Evolutionary conservation across 2,329 filamentous ascomycete species (phyloP), one percentile per base, ranked within the genome.

Genomic region (Sarocladiaceae sp.): DNA sequence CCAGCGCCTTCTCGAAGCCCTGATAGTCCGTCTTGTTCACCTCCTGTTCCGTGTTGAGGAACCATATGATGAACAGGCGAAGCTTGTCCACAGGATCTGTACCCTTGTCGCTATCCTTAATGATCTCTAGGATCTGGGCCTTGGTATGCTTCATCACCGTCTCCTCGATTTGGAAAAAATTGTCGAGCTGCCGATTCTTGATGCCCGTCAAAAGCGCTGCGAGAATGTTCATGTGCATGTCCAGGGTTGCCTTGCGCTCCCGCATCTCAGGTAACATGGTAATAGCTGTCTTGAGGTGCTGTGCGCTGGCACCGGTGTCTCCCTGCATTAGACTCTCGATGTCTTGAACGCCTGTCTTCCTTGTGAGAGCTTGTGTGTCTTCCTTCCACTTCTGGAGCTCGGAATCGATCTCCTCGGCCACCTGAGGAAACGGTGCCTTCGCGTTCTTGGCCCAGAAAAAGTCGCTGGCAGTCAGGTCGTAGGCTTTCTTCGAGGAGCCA

Each of bases 211-310:
- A 59, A 3, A 82, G 62, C 1, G 88, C 87, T 2, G 90, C 91
- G 3, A 94, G 74, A 47, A 97, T 95, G 60, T 95, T 96, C 93
- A 98, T 98, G 63, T 98, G 93, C 86, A 96, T 97, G 60, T 96
- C 93, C 4, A 98, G 76, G 16, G 84, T 78, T n/a, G 83, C 82
- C 62, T 98, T 98, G 47, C 93, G 82, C 63, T 97, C 93, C 50
- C 89, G 77, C 52, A 98, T 73, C 62, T 97, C 91, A 0, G 93
- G 94, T 12, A 98, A 72, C 18, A 95, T 70, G 1, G 91, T 95
- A 55, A 98, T 95, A 11, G 91, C 94, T 3, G 90, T 88, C 66
- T 97, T 98, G 35, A 98, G 76, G 62, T 98, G 93, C 56, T 94
- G 88, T 13, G 93, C 90, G 46, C 88, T 95, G 31, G 88, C 83